A percentile compares a stretch with the other conserved stretches of the same genome.
Evolutionary conservation across 176 grass and related monocot species (phyloP).

Genomic region (Panicum miliaceum): DNA sequence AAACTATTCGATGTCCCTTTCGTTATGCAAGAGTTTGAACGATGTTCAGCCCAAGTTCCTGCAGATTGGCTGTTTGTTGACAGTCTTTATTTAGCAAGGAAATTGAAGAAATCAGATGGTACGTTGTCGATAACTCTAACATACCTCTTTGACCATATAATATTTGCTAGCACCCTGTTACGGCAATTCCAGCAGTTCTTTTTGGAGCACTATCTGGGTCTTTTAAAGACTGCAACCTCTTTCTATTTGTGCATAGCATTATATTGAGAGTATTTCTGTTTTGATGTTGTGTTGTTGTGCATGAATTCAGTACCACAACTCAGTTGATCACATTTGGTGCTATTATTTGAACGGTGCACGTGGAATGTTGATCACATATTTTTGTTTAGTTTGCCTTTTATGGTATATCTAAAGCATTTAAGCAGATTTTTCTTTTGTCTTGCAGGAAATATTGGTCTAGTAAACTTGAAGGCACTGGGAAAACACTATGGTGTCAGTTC

Average conservation of each 20-base stretch:
- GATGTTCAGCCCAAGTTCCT: constrained; percentile 64
- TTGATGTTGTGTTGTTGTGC: neutral
- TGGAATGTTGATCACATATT: constrained; percentile 3
- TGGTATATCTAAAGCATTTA: constrained; percentile 23
- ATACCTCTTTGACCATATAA: constrained; percentile 14
- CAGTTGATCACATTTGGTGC: neutral
- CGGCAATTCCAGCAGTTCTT: neutral
- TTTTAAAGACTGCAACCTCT: neutral
- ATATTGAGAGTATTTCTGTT: constrained; percentile 24
- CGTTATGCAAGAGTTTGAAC: constrained; percentile 62
- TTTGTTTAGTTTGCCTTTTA: constrained; percentile 14
- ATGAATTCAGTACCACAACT: neutral
- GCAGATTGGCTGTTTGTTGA: constrained; percentile 74
- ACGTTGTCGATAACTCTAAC: constrained; percentile 18
- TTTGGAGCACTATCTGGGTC: neutral
- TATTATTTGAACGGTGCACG: neutral
- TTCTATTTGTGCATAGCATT: neutral
- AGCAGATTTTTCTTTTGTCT: constrained; percentile 35
- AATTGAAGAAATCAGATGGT: constrained; percentile 59
- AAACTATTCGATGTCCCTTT: constrained; percentile 68
- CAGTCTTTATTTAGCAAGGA: constrained; percentile 55
- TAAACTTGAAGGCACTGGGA: constrained; percentile 43
- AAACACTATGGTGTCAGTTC: constrained; percentile 48
- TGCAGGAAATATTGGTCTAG: constrained; percentile 45
- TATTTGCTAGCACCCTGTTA: constrained; percentile 31